Percentiles rank a stretch among this genome's conserved stretches.
These are phyloP conservation scores for Fistulifera pelliculosa DNA, from an alignment of 108 stramenopile genomes.

Conservation along the genomic window DNA sequence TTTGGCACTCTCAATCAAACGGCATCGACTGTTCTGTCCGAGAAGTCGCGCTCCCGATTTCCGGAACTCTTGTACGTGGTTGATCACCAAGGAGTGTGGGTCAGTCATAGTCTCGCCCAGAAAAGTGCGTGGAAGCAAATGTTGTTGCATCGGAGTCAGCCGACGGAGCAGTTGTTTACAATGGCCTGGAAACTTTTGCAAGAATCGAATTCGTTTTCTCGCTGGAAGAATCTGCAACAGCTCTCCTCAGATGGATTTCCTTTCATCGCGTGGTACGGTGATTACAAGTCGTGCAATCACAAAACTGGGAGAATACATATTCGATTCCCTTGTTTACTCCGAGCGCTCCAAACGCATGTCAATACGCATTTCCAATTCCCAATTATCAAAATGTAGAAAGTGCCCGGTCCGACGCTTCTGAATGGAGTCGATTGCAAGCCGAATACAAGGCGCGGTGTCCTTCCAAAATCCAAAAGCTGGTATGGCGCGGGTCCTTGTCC, in stretches of 20 bases:
- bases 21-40: neutral
- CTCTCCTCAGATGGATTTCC: neutral
- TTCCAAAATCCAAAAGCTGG: neutral
- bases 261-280: constrained; percentile 1
- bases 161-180: neutral
- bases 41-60: neutral
- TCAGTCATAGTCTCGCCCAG: neutral
- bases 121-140: neutral
- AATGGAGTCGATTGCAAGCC: neutral
- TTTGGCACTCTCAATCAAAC: neutral
- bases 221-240: constrained; percentile 1
- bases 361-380: constrained; percentile 2
- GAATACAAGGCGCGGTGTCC: too few species aligned
- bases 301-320: neutral
- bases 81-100: neutral
- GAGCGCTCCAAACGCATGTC: neutral
- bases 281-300: constrained; percentile 1
- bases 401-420: neutral
- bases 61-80: neutral
- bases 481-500: constrained; percentile 2
- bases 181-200: neutral
- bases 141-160: neutral
- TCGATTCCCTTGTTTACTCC: neutral
- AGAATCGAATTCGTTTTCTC: neutral
- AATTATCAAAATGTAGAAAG: neutral